Conservation (phyloP, 495 filamentous ascomycete genomes). For the Friedmanniomyces simplex region DNA sequence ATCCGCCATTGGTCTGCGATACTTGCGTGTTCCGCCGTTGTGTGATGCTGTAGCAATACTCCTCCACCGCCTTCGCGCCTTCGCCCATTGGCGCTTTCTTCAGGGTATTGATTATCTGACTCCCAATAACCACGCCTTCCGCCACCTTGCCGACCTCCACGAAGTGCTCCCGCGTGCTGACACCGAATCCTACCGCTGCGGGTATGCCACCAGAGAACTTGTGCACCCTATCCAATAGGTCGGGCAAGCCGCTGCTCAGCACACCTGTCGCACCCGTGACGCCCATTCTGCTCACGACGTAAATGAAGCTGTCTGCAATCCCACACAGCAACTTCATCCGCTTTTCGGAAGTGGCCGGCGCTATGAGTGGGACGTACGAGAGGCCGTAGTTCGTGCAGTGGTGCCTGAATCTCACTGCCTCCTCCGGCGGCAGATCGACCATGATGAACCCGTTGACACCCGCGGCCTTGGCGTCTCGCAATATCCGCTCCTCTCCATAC, state of each 20-base stretch:
- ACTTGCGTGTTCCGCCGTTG: constrained; percentile 37
- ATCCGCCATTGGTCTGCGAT: constrained; percentile 27
- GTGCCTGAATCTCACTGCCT: constrained; percentile 83
- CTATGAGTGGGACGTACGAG: constrained; percentile 91
- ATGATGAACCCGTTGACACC: constrained; percentile 97
- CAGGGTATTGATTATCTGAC: constrained; percentile 77
- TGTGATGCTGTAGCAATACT: constrained; percentile 74
- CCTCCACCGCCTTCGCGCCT: constrained; percentile 63
- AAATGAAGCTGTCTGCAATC: constrained; percentile 98
- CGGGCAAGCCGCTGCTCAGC: constrained; percentile 67
- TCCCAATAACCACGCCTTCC: constrained; percentile 96
- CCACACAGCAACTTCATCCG: constrained; percentile 93
- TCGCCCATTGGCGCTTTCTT: constrained; percentile 59
- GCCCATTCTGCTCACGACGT: constrained; percentile 96
- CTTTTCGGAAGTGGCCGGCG: constrained; percentile 80
- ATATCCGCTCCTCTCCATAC: constrained; percentile 83
- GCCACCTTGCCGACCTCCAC: constrained; percentile 69
- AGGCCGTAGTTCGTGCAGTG: constrained; percentile 63
- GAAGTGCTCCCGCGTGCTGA: constrained; percentile 93
- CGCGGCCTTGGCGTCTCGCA: constrained; percentile 73
- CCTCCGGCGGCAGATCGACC: constrained; percentile 93
- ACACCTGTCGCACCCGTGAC: constrained; percentile 84
- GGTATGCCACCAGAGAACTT: constrained; percentile 83
- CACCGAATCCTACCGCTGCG: constrained; percentile 86
- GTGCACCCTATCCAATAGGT: constrained; percentile 76